phyloP scores from a whole-genome alignment of 768 basidiomycete species.

The Tricholomella constricta region DNA sequence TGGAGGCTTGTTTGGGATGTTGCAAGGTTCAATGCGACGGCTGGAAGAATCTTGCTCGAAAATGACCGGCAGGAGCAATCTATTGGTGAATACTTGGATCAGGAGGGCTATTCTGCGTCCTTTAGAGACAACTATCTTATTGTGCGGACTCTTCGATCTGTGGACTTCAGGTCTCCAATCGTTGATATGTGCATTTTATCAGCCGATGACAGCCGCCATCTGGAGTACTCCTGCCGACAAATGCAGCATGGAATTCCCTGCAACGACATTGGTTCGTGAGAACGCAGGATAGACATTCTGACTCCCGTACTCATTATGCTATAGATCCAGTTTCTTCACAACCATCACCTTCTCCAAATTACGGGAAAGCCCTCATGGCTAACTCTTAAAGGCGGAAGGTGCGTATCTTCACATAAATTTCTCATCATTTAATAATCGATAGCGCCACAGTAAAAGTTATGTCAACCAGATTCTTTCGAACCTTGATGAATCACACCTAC shows the following conservation, averaged over 20 bases:
- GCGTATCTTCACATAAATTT: constrained; percentile 9
- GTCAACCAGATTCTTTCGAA: constrained; percentile 61
- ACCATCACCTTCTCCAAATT: constrained; percentile 74
- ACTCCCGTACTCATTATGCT: not conserved
- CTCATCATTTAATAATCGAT: not conserved
- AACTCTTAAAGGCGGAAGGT: constrained; percentile 76
- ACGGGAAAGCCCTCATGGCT: constrained; percentile 72
- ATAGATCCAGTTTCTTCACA: constrained; percentile 70
- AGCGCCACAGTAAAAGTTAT: constrained; percentile 53
- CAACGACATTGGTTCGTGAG: constrained; percentile 52
- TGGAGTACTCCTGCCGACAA: constrained; percentile 78
- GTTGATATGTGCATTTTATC: not conserved
- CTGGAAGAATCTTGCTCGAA: constrained; percentile 47
- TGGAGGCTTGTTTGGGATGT: constrained; percentile 76
- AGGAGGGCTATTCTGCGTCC: constrained; percentile 62
- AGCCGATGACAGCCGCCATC: constrained; percentile 82
- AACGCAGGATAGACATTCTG: not conserved
- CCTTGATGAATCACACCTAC: constrained; percentile 53
- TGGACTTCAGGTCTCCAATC: no score
- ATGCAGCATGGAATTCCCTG: constrained; percentile 72
- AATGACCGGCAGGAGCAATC: constrained; percentile 43
- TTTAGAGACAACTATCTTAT: constrained; percentile 79
- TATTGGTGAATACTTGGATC: constrained; percentile 61
- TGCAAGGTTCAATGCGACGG: constrained; percentile 71
- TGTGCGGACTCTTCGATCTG: constrained; percentile 39